A percentile compares a stretch with the other conserved stretches of the same genome.
Evolutionary conservation across 164 flowering plant genomes (phyloP).

Genomic region (grape (Vitis vinifera)): ASM3070453v1 NC_081810.1:16281001-16281500

Average conservation of each 20-base stretch:
- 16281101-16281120: too few relatives aligned
- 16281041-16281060: not conserved
- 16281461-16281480: not conserved
- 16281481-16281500: not conserved
- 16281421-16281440: not conserved
- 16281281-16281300: not conserved
- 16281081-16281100: not conserved
- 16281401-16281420: not conserved
- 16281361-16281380: not conserved
- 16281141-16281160: not conserved
- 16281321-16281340: not conserved
- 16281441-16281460: not conserved
- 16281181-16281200: not conserved
- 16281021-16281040: not conserved
- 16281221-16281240: not conserved
- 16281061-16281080: not conserved
- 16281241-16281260: not conserved
- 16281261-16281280: not conserved
- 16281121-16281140: too few relatives aligned
- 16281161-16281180: not conserved
- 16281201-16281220: not conserved
- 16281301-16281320: not conserved
- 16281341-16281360: not conserved
- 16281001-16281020: conserved; percentile 41
- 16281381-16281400: not conserved